Evolutionary conservation across 257 asterid species (phyloP).

Genomic region (Nicotiana otophora): DNA sequence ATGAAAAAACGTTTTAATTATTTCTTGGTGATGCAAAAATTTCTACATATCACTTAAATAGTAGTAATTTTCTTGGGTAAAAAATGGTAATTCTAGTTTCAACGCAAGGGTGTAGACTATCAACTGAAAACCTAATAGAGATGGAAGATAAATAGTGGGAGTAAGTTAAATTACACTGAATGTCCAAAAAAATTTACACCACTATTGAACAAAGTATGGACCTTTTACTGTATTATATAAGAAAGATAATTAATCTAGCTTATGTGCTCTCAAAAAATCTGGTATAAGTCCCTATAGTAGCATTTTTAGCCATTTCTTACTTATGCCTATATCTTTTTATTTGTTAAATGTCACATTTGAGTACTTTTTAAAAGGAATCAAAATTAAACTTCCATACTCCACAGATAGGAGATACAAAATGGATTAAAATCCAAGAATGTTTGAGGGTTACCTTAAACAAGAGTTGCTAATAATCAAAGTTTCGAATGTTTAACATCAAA

Average conservation of each 20-base stretch:
- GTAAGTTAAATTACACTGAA: neutral
- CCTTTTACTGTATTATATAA: too few species aligned
- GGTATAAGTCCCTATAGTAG: neutral
- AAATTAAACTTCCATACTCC: neutral
- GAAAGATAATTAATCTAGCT: neutral
- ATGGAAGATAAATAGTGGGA: neutral
- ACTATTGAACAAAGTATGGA: too few species aligned
- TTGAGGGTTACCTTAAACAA: neutral
- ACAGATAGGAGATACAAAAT: neutral
- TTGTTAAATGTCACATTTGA: neutral
- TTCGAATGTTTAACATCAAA: neutral
- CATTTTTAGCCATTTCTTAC: neutral
- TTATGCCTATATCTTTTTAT: neutral
- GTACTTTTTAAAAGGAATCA: neutral
- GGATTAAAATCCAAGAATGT: conserved; percentile 6
- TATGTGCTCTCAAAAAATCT: neutral
- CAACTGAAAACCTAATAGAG: neutral
- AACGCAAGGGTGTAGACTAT: too few species aligned
- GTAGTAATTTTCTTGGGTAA: too few species aligned
- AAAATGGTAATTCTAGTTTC: too few species aligned
- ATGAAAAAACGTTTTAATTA: too few species aligned
- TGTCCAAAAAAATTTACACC: neutral
- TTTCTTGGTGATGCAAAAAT: too few species aligned
- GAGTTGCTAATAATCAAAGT: conserved; percentile 3
- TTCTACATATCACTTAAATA: too few species aligned